Evolutionary conservation across 768 basidiomycete species (phyloP).

Genomic region (Suillus subaureus): DNA sequence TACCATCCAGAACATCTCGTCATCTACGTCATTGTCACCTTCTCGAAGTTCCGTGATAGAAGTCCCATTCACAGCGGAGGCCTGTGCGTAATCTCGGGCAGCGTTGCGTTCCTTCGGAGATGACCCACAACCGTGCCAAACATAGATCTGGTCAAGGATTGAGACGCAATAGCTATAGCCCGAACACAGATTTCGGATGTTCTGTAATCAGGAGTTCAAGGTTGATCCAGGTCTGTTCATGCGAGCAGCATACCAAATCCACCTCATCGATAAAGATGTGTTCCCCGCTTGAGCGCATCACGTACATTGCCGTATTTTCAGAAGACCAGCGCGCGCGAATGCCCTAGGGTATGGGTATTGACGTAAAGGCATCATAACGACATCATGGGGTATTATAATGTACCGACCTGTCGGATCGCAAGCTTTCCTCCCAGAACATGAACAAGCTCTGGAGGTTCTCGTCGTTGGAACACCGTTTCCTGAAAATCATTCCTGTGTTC

Average conservation of each 20-base stretch:
- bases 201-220: conserved; percentile 37
- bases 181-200: conserved; percentile 72
- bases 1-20: conserved; percentile 88
- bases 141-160: conserved; percentile 68
- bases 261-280: conserved; percentile 69
- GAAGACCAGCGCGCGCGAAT: conserved; percentile 71
- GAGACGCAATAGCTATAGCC: conserved; percentile 83
- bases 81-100: conserved; percentile 61
- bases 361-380: conserved; percentile 5
- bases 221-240: conserved; percentile 10
- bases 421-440: conserved; percentile 66
- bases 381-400: conserved; percentile 7
- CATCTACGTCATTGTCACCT: conserved; percentile 58
- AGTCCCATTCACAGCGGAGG: conserved; percentile 41
- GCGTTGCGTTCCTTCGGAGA: conserved; percentile 57
- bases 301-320: conserved; percentile 84
- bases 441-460: conserved; percentile 67
- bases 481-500: conserved; percentile 12
- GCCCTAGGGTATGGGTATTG: conserved; percentile 46
- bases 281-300: conserved; percentile 54
- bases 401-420: conserved; percentile 69
- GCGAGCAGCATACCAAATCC: conserved; percentile 53
- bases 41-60: conserved; percentile 61
- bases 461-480: conserved; percentile 54
- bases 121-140: conserved; percentile 84